Conservation (phyloP, 371 early-diverging fungal genomes). For the Smittium culicis region DNA sequence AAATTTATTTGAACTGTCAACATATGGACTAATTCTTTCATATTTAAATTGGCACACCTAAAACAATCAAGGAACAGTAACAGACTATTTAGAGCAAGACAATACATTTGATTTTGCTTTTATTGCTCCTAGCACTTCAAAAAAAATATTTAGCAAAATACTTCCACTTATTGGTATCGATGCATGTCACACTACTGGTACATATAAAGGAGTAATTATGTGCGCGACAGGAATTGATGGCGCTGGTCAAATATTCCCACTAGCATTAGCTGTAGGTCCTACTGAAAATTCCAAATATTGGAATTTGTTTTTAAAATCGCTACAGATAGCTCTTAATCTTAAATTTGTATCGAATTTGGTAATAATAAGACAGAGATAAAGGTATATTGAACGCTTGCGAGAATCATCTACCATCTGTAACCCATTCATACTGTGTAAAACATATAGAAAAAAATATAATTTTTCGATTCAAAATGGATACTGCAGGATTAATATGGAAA, state of each 20-base stretch:
- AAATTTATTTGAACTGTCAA: not conserved
- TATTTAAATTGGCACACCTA: not conserved
- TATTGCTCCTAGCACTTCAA: not conserved
- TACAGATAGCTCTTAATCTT: not conserved
- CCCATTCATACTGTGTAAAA: not conserved
- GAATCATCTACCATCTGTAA: not conserved
- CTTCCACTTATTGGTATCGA: not conserved
- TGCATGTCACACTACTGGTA: not conserved
- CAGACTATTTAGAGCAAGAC: not conserved
- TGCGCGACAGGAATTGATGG: not conserved
- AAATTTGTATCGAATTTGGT: not conserved
- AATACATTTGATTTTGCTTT: not conserved
- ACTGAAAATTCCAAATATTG: not conserved
- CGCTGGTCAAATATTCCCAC: not conserved
- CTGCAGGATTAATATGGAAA: not conserved
- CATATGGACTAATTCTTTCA: not conserved
- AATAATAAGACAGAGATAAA: not conserved
- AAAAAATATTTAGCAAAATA: not conserved
- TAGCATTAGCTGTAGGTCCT: not conserved
- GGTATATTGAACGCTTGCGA: not conserved
- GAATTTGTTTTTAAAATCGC: not conserved
- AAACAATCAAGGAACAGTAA: not conserved
- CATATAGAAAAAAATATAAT: not conserved
- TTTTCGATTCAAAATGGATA: not conserved
- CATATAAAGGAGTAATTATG: not conserved